Evolutionary conservation across 331 rosid species (phyloP).

Genomic region (Malus hybrid): DNA sequence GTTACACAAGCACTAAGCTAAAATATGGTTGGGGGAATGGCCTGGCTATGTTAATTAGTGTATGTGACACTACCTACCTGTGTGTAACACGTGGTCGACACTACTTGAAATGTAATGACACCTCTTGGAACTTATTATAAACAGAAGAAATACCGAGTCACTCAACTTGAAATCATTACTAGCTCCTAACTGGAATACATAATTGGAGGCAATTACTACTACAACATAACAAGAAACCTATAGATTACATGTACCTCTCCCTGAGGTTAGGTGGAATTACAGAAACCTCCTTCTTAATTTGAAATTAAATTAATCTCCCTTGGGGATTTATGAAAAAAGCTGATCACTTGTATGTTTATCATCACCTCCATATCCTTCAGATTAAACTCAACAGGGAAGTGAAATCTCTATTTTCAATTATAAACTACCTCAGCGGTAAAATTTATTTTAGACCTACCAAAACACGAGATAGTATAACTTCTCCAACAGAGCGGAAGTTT

Average conservation of each 20-base stretch:
- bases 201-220: neutral
- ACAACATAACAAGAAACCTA: neutral
- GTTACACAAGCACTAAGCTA: neutral
- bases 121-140: neutral
- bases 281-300: neutral
- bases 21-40: too few species aligned
- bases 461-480: neutral
- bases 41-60: too few species aligned
- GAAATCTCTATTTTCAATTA: neutral
- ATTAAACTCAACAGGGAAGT: neutral
- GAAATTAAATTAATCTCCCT: neutral
- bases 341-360: neutral
- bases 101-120: neutral
- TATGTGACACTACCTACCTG: neutral
- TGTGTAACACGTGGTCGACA: too few species aligned
- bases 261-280: neutral
- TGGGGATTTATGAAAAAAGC: neutral
- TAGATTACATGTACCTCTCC: neutral
- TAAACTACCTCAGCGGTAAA: neutral
- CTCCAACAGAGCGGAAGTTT: neutral
- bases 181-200: neutral
- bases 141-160: neutral
- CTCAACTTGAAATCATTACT: neutral
- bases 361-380: neutral
- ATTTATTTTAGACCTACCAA: neutral